Evolutionary conservation across 1,284 basidiomycete species (phyloP), one percentile per base, ranked within the genome.

Genomic region (Puccinia hordei): DNA sequence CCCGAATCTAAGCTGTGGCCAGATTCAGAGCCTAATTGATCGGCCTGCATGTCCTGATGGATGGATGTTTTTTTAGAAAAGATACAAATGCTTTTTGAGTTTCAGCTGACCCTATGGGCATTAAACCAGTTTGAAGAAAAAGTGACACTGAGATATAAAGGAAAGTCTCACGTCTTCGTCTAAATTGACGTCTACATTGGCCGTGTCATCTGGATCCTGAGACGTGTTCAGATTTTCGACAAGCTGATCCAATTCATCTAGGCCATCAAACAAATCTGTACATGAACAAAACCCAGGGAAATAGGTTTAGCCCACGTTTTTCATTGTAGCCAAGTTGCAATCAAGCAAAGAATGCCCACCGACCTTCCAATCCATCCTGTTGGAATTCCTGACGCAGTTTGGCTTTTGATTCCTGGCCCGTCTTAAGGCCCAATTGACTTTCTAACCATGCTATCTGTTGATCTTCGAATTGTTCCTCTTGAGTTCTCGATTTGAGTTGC

Each of bases 361-460:
- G 8, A 80, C 78, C 78, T 66, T 80, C 78, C 33, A 80, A 72
- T 41, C 78, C 78, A 72, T 80, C 78, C 44, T 80, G 71, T 55
- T 73, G 57, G 44, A 80, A 80, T 61, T 80, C 78, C 38, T 72
- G 38, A 24, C 71, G 55, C 5, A 80, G 61, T 66, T 80, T 80
- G 30, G 17, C 30, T 73, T 80, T 80, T 59, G 66, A 55, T n/a
- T 66, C 24, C 41, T 79, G 33, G 24, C 46, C 59, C 72, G 66
- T 19, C 38, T 72, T 79, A 15, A 73, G 17, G n/a, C 78, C 78
- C 22, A 80, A 55, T 73, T 80, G 68, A 51, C 41, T 30, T 66
- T 80, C 78, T n/a, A 80, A 49, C 78, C 78, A 80, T 17, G 78
- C 78, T 41, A 80, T 80, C 51, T 72, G 68, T 55, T 61, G 44